These are phyloP conservation scores for Rosa lucieae DNA, from an alignment of 306 rosid genomes.

Conservation along the genomic window DNA sequence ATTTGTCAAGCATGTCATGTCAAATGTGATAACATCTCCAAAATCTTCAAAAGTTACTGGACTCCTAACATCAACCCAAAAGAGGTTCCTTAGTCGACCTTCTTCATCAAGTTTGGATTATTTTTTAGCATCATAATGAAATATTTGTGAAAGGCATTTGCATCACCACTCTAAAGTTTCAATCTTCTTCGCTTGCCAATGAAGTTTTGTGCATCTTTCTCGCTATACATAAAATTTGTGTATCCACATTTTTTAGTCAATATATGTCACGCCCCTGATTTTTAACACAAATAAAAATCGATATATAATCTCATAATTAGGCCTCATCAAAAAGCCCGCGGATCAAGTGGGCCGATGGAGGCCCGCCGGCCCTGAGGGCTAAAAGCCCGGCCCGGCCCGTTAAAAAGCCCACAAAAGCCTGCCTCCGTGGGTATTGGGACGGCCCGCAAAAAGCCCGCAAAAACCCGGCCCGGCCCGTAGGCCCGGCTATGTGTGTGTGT, in stretches of 20 bases:
- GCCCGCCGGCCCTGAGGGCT: no score
- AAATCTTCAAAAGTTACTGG: conserved; percentile 19
- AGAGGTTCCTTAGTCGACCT: conserved; percentile 16
- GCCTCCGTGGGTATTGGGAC: no score
- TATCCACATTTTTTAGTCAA: neutral
- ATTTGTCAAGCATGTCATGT: conserved; percentile 8
- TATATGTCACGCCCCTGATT: neutral
- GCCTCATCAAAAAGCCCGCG: no score
- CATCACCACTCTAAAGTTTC: conserved; percentile 10
- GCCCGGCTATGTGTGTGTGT: no score
- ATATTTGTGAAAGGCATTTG: conserved; percentile 17
- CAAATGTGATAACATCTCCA: conserved; percentile 22
- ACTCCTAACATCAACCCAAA: conserved; percentile 25
- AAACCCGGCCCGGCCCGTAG: no score
- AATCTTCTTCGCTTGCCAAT: neutral
- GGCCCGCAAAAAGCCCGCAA: no score
- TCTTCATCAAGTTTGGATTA: conserved; percentile 14
- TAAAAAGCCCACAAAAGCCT: no score
- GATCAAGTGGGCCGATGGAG: no score
- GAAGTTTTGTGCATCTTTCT: neutral
- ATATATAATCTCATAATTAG: no score
- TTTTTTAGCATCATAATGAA: conserved; percentile 6
- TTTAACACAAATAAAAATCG: no score
- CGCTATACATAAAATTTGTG: neutral
- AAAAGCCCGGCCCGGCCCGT: no score